Evolutionary conservation across 106 monocot genomes (phyloP).

Genomic region (Dioscorea alata): DNA sequence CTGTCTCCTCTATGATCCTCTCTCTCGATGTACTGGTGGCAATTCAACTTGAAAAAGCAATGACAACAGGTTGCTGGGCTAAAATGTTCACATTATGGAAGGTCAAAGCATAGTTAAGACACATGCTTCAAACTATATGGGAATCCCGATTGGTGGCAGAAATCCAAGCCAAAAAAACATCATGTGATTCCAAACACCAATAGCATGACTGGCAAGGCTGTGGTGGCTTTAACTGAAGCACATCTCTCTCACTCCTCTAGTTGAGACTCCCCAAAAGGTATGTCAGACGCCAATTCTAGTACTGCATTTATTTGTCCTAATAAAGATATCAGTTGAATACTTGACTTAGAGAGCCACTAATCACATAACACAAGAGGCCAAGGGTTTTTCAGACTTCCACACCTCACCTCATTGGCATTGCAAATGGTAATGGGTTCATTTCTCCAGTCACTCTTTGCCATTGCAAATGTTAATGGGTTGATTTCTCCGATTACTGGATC

Average conservation of each 20-base stretch:
- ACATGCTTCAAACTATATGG: conserved; percentile 13
- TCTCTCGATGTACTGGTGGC: background rate
- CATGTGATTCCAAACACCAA: background rate
- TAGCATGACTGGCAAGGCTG: background rate
- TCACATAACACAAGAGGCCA: background rate
- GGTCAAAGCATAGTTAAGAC: background rate
- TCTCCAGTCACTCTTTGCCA: no score
- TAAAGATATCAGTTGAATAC: background rate
- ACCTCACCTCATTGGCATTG: background rate
- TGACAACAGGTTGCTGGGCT: background rate
- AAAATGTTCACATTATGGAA: background rate
- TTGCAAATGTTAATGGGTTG: no score
- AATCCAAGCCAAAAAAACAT: background rate
- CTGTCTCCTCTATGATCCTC: background rate
- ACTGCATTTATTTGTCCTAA: background rate
- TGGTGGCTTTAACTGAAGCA: background rate
- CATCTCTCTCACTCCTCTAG: background rate
- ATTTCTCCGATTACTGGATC: background rate
- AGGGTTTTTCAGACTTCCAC: background rate
- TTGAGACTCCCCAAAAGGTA: background rate
- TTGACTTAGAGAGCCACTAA: background rate
- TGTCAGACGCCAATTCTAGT: background rate
- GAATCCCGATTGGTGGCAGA: conserved; percentile 7
- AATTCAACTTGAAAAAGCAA: background rate
- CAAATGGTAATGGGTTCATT: background rate